Evolutionary conservation across 1,284 basidiomycete species (phyloP).

Genomic region (Cystobasidiaceae sp.): DNA sequence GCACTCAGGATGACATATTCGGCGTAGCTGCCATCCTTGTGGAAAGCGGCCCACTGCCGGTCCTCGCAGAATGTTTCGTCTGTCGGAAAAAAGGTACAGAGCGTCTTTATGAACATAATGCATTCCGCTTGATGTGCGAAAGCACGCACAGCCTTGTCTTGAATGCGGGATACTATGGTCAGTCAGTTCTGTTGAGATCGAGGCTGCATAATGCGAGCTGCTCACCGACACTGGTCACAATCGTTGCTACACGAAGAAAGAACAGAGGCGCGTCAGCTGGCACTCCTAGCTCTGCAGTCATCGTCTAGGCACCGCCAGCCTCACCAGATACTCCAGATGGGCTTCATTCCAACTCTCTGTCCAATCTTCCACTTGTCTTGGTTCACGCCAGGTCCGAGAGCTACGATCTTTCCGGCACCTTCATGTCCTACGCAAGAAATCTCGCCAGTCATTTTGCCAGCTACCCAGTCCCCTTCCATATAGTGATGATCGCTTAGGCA

Average conservation of each 20-base stretch:
- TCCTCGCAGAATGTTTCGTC: constrained; percentile 32
- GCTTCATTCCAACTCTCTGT: constrained; percentile 32
- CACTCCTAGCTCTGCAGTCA: too few species aligned
- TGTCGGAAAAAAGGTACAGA: too few species aligned
- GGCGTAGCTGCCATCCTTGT: background rate
- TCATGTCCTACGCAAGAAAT: constrained; percentile 29
- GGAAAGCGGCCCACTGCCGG: background rate
- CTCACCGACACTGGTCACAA: constrained; percentile 1
- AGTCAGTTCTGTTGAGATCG: too few species aligned
- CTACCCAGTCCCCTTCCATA: constrained; percentile 31
- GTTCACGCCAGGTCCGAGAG: constrained; percentile 26
- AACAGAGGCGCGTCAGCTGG: too few species aligned
- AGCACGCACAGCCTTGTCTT: constrained; percentile 3
- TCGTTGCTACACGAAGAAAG: constrained; percentile 5
- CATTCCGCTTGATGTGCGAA: too few species aligned
- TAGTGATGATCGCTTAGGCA: constrained; percentile 13
- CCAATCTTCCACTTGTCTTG: constrained; percentile 32
- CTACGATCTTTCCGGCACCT: constrained; percentile 31
- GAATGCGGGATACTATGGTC: too few species aligned
- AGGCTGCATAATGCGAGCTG: too few species aligned
- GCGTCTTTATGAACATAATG: too few species aligned
- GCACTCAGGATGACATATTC: constrained; percentile 2
- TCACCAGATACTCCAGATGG: constrained; percentile 29
- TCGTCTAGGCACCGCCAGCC: too few species aligned
- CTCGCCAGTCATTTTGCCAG: constrained; percentile 12